A percentile compares a stretch with the other conserved stretches of the same genome.
These are phyloP conservation scores for Capsicum pubescens DNA, from an alignment of 257 asterid species.

Conservation along the genomic window DNA sequence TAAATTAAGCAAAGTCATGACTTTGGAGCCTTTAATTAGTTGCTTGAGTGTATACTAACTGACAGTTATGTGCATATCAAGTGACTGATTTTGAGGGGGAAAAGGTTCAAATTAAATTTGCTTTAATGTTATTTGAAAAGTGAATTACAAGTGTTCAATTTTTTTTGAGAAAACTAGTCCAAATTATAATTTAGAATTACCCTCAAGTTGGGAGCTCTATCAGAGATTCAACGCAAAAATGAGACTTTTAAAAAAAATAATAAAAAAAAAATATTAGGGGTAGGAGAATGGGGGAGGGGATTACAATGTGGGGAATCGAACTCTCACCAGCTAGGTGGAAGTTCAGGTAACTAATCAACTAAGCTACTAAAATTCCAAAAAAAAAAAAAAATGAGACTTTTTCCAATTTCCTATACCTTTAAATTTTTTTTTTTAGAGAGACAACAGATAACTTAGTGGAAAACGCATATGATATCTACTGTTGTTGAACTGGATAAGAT, in stretches of 20 bases:
- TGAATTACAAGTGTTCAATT: neutral
- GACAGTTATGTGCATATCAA: neutral
- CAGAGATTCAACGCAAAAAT: too few species aligned
- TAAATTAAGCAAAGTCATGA: neutral
- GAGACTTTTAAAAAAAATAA: too few species aligned
- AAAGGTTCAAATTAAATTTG: neutral
- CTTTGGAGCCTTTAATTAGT: neutral
- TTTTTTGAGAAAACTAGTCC: neutral
- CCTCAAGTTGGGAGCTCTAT: neutral
- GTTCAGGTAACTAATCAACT: too few species aligned
- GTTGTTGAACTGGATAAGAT: neutral
- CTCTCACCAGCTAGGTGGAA: too few species aligned
- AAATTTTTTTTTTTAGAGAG: neutral
- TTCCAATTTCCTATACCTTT: too few species aligned
- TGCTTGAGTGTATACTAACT: neutral
- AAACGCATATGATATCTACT: neutral
- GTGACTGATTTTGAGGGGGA: neutral
- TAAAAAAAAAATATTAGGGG: too few species aligned
- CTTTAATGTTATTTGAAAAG: neutral
- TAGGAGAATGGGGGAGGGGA: too few species aligned
- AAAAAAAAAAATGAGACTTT: too few species aligned
- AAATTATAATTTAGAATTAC: neutral
- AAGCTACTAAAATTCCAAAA: too few species aligned
- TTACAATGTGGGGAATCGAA: too few species aligned
- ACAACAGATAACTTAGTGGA: neutral